Conservation (phyloP, 192 early-diverging fungal genomes). For the Rhizophagus sp. region DNA sequence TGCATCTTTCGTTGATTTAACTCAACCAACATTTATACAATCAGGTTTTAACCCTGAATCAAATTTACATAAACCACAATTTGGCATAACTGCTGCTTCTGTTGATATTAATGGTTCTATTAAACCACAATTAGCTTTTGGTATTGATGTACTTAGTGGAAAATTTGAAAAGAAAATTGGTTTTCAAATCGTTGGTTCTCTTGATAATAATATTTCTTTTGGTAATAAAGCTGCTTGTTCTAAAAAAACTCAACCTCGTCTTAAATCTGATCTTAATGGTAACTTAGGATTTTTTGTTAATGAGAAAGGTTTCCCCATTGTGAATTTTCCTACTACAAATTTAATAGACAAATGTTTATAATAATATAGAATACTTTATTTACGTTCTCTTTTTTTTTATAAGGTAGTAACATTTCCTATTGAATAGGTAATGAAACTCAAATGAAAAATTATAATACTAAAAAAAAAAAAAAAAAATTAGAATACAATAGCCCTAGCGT, state of each 20-base stretch:
- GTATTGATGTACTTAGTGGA: neutral
- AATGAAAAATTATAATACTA: too few species aligned
- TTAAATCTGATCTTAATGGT: neutral
- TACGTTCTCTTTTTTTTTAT: too few species aligned
- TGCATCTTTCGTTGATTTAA: neutral
- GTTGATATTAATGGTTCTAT: neutral
- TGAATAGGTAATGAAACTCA: too few species aligned
- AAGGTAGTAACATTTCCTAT: too few species aligned
- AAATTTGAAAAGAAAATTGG: neutral
- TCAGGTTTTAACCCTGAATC: neutral
- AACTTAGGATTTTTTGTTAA: constrained; percentile 14
- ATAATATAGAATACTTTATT: too few species aligned
- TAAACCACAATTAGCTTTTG: constrained; percentile 11
- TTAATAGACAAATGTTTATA: neutral
- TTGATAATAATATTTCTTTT: neutral
- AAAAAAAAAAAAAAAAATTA: too few species aligned
- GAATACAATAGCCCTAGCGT: too few species aligned
- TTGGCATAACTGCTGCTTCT: neutral
- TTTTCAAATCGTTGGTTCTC: neutral
- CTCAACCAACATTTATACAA: neutral
- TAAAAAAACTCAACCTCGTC: neutral
- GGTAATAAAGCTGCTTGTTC: neutral
- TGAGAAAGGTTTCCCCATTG: neutral
- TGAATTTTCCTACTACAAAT: neutral
- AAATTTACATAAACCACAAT: neutral